Percentiles rank a stretch among this genome's conserved stretches.
phyloP scores from a whole-genome alignment of 2,329 filamentous ascomycete genomes.

The Colletotrichum spaethianum region DNA sequence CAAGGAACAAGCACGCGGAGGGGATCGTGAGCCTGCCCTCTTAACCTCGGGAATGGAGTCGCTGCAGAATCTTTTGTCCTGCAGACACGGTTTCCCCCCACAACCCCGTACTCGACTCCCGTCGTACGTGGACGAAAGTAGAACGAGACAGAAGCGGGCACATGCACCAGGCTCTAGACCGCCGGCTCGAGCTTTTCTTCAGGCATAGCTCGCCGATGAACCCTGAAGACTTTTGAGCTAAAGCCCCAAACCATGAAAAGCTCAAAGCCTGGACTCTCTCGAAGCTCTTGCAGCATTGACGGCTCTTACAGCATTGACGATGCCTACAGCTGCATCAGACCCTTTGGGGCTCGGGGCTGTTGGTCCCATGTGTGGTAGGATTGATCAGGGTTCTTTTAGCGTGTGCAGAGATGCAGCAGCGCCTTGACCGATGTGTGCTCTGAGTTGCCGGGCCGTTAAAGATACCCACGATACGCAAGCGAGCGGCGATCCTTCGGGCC shows the following conservation, averaged over 20 bases:
- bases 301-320: neutral
- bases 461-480: conserved; percentile 20
- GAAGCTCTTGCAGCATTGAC: neutral
- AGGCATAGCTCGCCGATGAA: conserved; percentile 2
- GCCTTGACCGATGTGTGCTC: conserved; percentile 3
- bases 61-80: conserved; percentile 40
- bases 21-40: conserved; percentile 25
- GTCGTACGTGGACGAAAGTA: conserved; percentile 32
- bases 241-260: neutral
- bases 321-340: neutral
- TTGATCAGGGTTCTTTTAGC: conserved; percentile 28
- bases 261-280: neutral
- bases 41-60: conserved; percentile 37
- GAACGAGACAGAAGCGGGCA: conserved; percentile 20
- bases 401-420: conserved; percentile 18
- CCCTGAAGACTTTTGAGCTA: neutral
- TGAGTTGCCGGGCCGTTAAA: conserved; percentile 16
- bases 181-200: conserved; percentile 16
- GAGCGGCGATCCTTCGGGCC: conserved; percentile 17
- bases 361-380: conserved; percentile 4
- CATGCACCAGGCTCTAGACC: conserved; percentile 17
- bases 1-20: conserved; percentile 34
- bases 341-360: neutral
- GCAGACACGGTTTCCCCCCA: conserved; percentile 36
- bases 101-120: conserved; percentile 37